Evolutionary conservation across 2,329 filamentous ascomycete genomes (phyloP), one percentile per base, ranked within the genome.

Genomic region (Amesomyces nigricolor): DNA sequence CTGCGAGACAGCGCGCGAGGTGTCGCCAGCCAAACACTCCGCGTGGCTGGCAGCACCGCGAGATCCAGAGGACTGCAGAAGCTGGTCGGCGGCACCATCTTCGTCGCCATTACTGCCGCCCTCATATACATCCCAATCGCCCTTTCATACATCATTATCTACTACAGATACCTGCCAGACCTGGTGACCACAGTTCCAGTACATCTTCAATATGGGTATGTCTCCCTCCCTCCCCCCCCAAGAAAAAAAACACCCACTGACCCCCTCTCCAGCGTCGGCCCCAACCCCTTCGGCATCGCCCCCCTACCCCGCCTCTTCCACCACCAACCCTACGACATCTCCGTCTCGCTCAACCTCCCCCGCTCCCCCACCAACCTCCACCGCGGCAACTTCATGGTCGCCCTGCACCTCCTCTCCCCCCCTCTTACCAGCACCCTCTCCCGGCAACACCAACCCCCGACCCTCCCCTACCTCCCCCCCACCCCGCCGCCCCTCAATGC

Each of bases 331-430:
- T 99, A 99, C 76, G 91, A 97, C 69, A 80, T 99, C 42, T 78
- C 81, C 5, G 77, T 97, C 1, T 77, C 82, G 19, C 77, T 99
- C 32, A 79, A 81, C 3, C 77, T 99, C 60, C 94, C 94, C 16
- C 84, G 86, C 40, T 94, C 89, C 2, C 84, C 83, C 0, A 72
- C 78, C 1, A 99, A 99, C 65, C 72, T 88, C 19, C 80, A 80
- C 2, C 80, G 81, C 13, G 94, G 94, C 29, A 97, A 97, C 73
- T 97, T 96, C 76, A 99, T 99, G 94, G 75, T 97, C 16, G 86
- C 88, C 46, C 74, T 96, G 14, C 80, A 83, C 58, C 80, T 96
- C 78, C 88, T 48, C 77, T 77, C 26, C 72, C 10, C 51, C 29
- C 72, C 10, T 50, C 29, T 26, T 37, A 8, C 13, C 40, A 14